phyloP scores from a whole-genome alignment of 768 basidiomycete species.

The Lyophyllum atratum region DNA sequence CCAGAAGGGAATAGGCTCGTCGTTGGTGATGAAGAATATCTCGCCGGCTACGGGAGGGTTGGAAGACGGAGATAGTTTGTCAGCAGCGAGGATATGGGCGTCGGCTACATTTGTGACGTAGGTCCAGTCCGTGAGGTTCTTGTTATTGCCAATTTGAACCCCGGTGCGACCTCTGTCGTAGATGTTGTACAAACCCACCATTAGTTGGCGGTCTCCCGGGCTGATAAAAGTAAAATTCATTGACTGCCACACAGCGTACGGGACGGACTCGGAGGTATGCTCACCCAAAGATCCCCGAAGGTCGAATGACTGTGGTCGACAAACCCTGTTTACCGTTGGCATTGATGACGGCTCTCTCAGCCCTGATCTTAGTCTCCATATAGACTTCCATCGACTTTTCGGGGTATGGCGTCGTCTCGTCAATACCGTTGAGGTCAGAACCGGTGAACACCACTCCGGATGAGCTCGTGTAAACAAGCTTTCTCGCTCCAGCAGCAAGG shows the following conservation, averaged over 20 bases:
- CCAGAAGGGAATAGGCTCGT: neutral
- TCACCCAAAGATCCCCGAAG: neutral
- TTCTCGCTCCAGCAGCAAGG: neutral
- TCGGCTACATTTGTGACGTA: neutral
- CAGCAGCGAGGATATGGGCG: neutral
- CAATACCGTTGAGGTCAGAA: neutral
- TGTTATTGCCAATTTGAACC: neutral
- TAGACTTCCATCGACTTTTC: neutral
- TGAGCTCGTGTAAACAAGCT: neutral
- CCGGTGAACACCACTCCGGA: neutral
- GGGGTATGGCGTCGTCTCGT: neutral
- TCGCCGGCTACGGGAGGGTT: neutral
- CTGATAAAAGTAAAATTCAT: no score
- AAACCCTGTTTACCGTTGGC: neutral
- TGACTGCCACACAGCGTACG: neutral
- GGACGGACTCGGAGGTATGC: neutral
- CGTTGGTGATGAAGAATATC: neutral
- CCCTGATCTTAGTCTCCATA: neutral
- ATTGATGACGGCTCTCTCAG: neutral
- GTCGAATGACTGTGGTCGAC: neutral
- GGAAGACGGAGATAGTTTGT: neutral
- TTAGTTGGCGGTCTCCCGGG: neutral
- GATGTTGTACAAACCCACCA: neutral
- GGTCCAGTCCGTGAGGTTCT: neutral
- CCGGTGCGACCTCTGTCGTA: neutral